Evolutionary conservation across 768 basidiomycete species (phyloP), one percentile per base, ranked within the genome.

Genomic region (Pulveroboletus ravenelii): DNA sequence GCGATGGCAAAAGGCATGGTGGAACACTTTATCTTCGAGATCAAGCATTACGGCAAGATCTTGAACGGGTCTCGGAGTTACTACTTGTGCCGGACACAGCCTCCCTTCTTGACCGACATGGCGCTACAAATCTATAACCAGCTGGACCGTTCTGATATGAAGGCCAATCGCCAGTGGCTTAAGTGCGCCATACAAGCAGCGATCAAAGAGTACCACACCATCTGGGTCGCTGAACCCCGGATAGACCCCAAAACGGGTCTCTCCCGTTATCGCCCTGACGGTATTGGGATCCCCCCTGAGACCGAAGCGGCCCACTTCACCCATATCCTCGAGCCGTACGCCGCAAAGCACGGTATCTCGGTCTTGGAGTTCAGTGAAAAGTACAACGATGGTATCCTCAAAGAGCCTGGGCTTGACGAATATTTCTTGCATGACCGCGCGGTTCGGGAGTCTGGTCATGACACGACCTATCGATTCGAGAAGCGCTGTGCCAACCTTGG

Each of bases 251-350:
- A 89, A 71, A 93, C 93, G 14, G 95, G 96, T 23, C 80, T 99
- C 14, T 96, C 94, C 0, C 84, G 96, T 42, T 99, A 85, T 71
- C 85, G 94, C 27, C 95, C 95, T 9, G 91, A 87, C 53, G 96
- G 96, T 13, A 65, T 92, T 10, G 96, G 96, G 27, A 96, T 99
- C 51, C 96, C 95, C 12, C 96, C 96, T 0, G 96, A 99, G 74
- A 99, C 96, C 0, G 96, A 99, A 68, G 96, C 96, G 3, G 88
- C 88, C 7, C 96, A 99, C 72, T 99, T 99, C 70, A 97, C 93
- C 3, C 93, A 96, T 65, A 87, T 98, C 62, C 82, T 99, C 41
- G 92, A 96, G 70, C 96, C 96, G 2, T 98, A 81, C 63, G 96
- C 96, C 31, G 77, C 76, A 47, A 94, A 95, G 71, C 85, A 93